A percentile compares a stretch with the other conserved stretches of the same genome.
Conservation (phyloP, 306 rosid species). For the Castanopsis chinensis region DNA sequence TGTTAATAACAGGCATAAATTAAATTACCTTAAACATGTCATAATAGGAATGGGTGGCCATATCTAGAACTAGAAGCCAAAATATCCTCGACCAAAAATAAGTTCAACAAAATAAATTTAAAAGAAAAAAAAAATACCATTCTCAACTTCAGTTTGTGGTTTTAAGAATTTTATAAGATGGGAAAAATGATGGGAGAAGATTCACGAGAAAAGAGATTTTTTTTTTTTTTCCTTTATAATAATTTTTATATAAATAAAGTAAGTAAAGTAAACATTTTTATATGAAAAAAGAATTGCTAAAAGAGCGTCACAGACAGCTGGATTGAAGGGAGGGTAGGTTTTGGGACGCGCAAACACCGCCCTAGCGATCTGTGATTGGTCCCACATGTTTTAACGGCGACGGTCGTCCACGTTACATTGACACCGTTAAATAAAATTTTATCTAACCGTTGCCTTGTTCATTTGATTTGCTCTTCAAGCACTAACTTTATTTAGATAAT, state of each 20-base stretch:
- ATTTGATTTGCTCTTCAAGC: background rate
- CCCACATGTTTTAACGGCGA: slow-evolving; percentile 19
- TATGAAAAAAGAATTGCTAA: too few species aligned
- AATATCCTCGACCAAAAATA: background rate
- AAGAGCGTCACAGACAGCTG: slow-evolving; percentile 25
- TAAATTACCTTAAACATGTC: too few species aligned
- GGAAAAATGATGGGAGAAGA: slow-evolving; percentile 1
- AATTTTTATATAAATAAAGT: too few species aligned
- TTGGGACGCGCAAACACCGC: slow-evolving; percentile 60
- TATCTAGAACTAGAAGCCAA: background rate
- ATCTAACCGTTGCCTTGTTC: background rate
- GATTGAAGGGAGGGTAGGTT: slow-evolving; percentile 22
- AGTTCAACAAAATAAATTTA: background rate
- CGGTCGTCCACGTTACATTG: background rate
- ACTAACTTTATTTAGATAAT: too few species aligned
- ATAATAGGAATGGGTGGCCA: too few species aligned
- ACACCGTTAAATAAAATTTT: slow-evolving; percentile 1
- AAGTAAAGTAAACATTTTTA: too few species aligned
- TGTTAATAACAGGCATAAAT: too few species aligned
- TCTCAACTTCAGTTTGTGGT: background rate
- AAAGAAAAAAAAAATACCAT: too few species aligned
- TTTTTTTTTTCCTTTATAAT: background rate
- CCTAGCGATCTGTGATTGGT: slow-evolving; percentile 26
- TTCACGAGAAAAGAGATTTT: background rate
- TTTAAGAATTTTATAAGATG: background rate